Base-by-base conservation (phyloP, 73 alveolate genomes). In the Paramecium primaurelia region DNA sequence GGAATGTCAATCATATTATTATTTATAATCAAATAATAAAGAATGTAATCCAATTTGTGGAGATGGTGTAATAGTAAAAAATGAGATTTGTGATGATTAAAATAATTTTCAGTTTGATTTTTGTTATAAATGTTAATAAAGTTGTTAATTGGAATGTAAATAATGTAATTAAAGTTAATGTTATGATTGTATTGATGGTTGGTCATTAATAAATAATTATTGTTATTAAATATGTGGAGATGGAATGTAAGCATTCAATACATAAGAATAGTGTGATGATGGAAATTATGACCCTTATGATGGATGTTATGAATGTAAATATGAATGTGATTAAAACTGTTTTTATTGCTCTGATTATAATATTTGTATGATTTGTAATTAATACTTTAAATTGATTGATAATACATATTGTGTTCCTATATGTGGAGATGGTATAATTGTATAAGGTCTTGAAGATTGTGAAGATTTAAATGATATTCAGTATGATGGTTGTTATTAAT, bases 401-500 rank as follows among this genome's bases (percentile, higher is more conserved):
- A 49, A 49, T 49, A 14, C 6, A 2, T 3, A 14, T 3, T 49
- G 59, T 16, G 3, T 2, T 2, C 59, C 86, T 10, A 71, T 26
- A 32, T 71, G 86, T 71, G 58, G 88, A 8, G 88, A 37, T 36
- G 88, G 88, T 1, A 16, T n/a, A 16, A 54, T 54, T 18, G 60
- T n/a, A 4, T 37, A 8, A 32, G 32, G 32, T 5, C 3, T 18
- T 4, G 88, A 75, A 40, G 18, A 75, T 7, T 75, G 88, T 6
- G 88, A 75, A 32, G 88, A 75, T n/a, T 16, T 16, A 2, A 75
- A 75, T 14, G 16, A 34, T 36, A 36, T 75, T 26, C 3, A 36
- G n/a, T 37, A 37, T 75, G 88, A 75, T 37, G 88, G 88, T 14
- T 75, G 88, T 16, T 75, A 68, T 68, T 11, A 68, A 16, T 68